Evolutionary conservation across 1,284 basidiomycete genomes (phyloP).

Genomic region (Pisolithus thermaeus): DNA sequence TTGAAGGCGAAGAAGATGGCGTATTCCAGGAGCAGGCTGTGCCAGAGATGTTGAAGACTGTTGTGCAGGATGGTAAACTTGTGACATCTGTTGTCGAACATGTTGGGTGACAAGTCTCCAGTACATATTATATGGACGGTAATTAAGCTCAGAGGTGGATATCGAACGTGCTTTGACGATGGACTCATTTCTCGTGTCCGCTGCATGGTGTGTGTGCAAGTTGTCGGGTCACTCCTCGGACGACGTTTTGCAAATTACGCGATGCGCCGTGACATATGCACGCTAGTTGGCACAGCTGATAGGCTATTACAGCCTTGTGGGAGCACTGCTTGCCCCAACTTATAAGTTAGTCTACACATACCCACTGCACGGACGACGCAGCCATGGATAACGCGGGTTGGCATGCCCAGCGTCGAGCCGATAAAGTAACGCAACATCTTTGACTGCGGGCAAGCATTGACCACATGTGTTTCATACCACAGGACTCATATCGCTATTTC

Average conservation of each 20-base stretch:
- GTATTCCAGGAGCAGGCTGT: constrained; percentile 88
- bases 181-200: not conserved
- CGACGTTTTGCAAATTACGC: too few species aligned
- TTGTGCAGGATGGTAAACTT: constrained; percentile 78
- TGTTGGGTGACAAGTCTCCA: constrained; percentile 43
- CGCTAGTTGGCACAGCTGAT: too few species aligned
- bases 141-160: not conserved
- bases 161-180: not conserved
- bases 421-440: constrained; percentile 31
- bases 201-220: not conserved
- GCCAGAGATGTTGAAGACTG: constrained; percentile 94
- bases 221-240: not conserved
- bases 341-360: not conserved
- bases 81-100: constrained; percentile 90
- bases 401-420: constrained; percentile 52
- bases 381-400: constrained; percentile 67
- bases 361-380: not conserved
- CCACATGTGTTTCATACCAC: not conserved
- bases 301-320: not conserved
- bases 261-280: not conserved
- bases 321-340: not conserved
- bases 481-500: constrained; percentile 39
- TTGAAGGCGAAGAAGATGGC: constrained; percentile 85
- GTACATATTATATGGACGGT: not conserved
- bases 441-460: not conserved